phyloP scores from a whole-genome alignment of 305 asterid genomes.

The Stenogyne calaminthoides region DNA sequence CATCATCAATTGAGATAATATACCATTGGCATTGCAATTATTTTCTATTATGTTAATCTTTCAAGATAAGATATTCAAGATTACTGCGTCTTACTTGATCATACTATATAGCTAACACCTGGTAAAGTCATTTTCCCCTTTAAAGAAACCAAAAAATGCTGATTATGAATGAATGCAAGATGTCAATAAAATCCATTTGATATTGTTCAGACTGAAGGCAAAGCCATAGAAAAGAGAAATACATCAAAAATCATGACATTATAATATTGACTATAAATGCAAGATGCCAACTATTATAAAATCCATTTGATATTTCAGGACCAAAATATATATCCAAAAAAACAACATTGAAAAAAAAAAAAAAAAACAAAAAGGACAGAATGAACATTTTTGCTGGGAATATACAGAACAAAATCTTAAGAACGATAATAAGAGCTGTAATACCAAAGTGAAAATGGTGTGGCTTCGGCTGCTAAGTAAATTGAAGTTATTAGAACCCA shows the following conservation, averaged over 20 bases:
- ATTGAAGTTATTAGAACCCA: conserved; percentile 85
- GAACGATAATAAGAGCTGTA: conserved; percentile 28
- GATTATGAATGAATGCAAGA: conserved; percentile 2
- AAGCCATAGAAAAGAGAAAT: not conserved
- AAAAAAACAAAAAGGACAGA: too few species aligned
- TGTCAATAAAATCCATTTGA: not conserved
- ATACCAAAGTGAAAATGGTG: conserved; percentile 87
- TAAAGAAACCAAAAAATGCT: not conserved
- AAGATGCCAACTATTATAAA: too few species aligned
- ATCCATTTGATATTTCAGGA: too few species aligned
- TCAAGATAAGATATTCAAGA: conserved; percentile 12
- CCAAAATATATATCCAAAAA: too few species aligned
- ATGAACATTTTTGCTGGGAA: too few species aligned
- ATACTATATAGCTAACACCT: not conserved
- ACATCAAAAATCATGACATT: conserved; percentile 1
- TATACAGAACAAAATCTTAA: conserved; percentile 16
- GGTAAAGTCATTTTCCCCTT: conserved; percentile 1
- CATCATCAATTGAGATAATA: not conserved
- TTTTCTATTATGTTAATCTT: conserved; percentile 6
- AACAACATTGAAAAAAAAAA: too few species aligned
- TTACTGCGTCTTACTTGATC: conserved; percentile 11
- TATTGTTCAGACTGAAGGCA: not conserved
- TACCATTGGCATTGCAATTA: not conserved
- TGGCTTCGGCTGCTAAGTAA: conserved; percentile 94
- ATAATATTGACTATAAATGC: too few species aligned